Conservation (phyloP, 78 protist genomes). For the Chrysochromulina tobinii region DNA sequence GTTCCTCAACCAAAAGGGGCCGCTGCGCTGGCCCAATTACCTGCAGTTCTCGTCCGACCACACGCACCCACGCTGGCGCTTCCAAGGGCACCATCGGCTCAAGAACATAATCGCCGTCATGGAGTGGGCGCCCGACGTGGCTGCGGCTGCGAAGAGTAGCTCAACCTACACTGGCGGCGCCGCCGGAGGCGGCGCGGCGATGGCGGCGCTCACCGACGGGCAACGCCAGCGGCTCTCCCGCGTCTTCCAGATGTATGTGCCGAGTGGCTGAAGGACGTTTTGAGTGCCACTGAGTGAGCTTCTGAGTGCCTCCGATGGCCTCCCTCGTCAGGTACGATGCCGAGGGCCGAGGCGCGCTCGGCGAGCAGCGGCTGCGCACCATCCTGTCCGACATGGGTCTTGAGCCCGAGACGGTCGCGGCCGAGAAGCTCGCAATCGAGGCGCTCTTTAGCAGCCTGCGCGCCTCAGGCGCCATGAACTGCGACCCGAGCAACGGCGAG, state of each 20-base stretch:
- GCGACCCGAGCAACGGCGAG: background rate
- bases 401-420: too few species aligned
- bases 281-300: too few species aligned
- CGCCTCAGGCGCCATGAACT: background rate
- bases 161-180: background rate
- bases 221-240: background rate
- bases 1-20: background rate
- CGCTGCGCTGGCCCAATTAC: conserved; percentile 41
- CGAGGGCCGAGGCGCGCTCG: too few species aligned
- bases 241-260: background rate
- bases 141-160: background rate
- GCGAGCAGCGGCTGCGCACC: background rate
- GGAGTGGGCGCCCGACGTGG: conserved; percentile 38
- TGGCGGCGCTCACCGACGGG: background rate
- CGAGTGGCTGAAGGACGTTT: background rate
- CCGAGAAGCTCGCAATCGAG: background rate
- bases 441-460: background rate
- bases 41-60: conserved; percentile 39
- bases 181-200: too few species aligned
- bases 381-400: background rate
- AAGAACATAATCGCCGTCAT: conserved; percentile 34
- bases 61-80: conserved; percentile 31
- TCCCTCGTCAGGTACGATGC: background rate
- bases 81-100: conserved; percentile 38
- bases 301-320: too few species aligned